These are phyloP conservation scores for Pulveroboletus sp. DNA, from an alignment of 768 basidiomycete genomes.

Conservation along the genomic window DNA sequence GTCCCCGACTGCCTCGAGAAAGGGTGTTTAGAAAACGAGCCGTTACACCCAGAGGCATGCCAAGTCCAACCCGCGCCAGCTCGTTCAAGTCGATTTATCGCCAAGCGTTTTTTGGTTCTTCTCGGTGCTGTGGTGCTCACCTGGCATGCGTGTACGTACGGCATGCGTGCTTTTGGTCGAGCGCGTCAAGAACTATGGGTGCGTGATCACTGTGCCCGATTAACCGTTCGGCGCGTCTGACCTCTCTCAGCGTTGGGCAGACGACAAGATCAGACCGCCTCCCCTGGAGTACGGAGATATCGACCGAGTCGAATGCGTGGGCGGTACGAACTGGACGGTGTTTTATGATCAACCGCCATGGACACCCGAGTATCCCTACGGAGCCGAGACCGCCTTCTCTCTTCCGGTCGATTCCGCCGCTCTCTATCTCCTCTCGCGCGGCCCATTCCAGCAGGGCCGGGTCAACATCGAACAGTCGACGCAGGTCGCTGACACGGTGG, in stretches of 20 bases:
- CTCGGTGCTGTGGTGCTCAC: conserved; percentile 4
- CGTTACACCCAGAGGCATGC: not conserved
- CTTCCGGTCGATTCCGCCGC: conserved; percentile 31
- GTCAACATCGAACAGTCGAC: conserved; percentile 31
- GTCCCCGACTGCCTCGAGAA: conserved; percentile 16
- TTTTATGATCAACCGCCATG: conserved; percentile 25
- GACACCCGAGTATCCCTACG: conserved; percentile 17
- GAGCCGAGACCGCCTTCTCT: conserved; percentile 26
- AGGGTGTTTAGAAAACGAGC: conserved; percentile 5
- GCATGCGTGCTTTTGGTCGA: not conserved
- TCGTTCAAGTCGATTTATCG: not conserved
- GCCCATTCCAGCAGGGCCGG: conserved; percentile 24
- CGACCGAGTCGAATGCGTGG: conserved; percentile 11
- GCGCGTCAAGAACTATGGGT: conserved; percentile 6
- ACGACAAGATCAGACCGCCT: not conserved
- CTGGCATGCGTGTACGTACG: conserved; percentile 14
- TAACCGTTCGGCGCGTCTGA: too few species aligned
- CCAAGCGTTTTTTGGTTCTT: conserved; percentile 10
- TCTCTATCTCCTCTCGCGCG: conserved; percentile 31
- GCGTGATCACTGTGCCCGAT: not conserved
- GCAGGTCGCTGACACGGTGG: conserved; percentile 24
- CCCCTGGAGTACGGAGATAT: not conserved
- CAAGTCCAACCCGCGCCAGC: not conserved
- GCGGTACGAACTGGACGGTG: conserved; percentile 20
- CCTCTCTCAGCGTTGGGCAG: conserved; percentile 6